phyloP scores from a whole-genome alignment of 2,329 filamentous ascomycete species.

The Fusarium lateritium region DNA sequence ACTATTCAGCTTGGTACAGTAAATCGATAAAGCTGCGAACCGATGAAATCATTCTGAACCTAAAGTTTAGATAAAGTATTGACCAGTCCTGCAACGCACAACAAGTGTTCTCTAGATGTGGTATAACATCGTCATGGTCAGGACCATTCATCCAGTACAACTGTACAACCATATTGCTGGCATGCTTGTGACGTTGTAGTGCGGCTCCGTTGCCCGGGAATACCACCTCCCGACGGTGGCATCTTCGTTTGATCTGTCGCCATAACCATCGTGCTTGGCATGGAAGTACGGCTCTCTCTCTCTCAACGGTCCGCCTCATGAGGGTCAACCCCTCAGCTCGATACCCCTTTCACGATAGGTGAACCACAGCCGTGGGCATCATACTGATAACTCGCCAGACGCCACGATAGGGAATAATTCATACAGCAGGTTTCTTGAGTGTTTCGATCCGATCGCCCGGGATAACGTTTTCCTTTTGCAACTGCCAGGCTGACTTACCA shows the following conservation, averaged over 20 bases:
- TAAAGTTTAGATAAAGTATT: slow-evolving; percentile 21
- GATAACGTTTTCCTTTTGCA: background rate
- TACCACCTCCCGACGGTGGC: slow-evolving; percentile 1
- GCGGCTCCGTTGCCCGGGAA: slow-evolving; percentile 20
- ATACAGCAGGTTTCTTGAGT: slow-evolving; percentile 8
- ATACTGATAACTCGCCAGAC: slow-evolving; percentile 6
- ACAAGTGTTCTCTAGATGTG: background rate
- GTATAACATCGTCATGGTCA: slow-evolving; percentile 9
- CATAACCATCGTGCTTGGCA: background rate
- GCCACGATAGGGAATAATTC: slow-evolving; percentile 11
- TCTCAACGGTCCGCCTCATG: slow-evolving; percentile 18
- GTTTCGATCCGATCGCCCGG: slow-evolving; percentile 16
- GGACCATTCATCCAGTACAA: background rate
- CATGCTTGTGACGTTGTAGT: slow-evolving; percentile 30
- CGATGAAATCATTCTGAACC: slow-evolving; percentile 35
- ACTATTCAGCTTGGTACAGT: slow-evolving; percentile 11
- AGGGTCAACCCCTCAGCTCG: slow-evolving; percentile 5
- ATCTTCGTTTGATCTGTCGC: slow-evolving; percentile 2
- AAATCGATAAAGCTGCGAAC: slow-evolving; percentile 1
- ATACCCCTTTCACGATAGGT: slow-evolving; percentile 1
- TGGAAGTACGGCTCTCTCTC: slow-evolving; percentile 3
- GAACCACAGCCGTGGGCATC: slow-evolving; percentile 7
- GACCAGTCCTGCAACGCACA: slow-evolving; percentile 8
- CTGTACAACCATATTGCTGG: background rate
- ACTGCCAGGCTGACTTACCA: background rate